phyloP scores from a whole-genome alignment of 1,284 basidiomycete genomes.

The Somion occarium region DNA sequence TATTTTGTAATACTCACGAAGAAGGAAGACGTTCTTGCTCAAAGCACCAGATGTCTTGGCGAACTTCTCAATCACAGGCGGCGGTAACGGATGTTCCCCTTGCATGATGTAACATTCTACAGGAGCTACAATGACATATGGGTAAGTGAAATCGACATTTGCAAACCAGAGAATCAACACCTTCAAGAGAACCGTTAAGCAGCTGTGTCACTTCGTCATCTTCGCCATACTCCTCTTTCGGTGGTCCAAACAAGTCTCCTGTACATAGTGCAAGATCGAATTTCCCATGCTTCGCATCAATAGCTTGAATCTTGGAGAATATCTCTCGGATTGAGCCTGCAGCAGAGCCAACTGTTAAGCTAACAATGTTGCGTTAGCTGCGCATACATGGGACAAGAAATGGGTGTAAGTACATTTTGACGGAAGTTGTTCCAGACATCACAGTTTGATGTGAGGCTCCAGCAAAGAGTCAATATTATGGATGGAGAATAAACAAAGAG shows the following conservation, averaged over 20 bases:
- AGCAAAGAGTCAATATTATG: too few species aligned
- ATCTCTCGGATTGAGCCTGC: conserved; percentile 72
- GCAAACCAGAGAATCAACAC: conserved; percentile 30
- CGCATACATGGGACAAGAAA: too few species aligned
- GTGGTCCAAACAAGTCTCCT: conserved; percentile 87
- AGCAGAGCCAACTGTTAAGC: conserved; percentile 85
- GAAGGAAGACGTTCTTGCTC: conserved; percentile 75
- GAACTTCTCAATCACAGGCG: conserved; percentile 68
- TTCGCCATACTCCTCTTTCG: conserved; percentile 35
- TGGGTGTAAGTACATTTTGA: neutral
- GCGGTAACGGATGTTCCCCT: conserved; percentile 72
- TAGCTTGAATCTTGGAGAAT: conserved; percentile 78
- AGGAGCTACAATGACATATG: conserved; percentile 51
- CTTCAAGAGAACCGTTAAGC: conserved; percentile 61
- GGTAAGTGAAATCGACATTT: conserved; percentile 9
- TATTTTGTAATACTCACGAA: conserved; percentile 55
- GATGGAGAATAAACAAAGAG: too few species aligned
- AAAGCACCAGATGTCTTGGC: conserved; percentile 74
- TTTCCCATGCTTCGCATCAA: conserved; percentile 92
- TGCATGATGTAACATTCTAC: conserved; percentile 92
- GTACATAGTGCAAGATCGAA: conserved; percentile 86
- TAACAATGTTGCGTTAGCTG: too few species aligned
- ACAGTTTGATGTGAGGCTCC: too few species aligned
- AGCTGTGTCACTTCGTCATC: conserved; percentile 55
- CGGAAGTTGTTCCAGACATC: neutral